Base-by-base conservation (phyloP, 2,329 filamentous ascomycete genomes). In the Cladosporium colombiae region DNA sequence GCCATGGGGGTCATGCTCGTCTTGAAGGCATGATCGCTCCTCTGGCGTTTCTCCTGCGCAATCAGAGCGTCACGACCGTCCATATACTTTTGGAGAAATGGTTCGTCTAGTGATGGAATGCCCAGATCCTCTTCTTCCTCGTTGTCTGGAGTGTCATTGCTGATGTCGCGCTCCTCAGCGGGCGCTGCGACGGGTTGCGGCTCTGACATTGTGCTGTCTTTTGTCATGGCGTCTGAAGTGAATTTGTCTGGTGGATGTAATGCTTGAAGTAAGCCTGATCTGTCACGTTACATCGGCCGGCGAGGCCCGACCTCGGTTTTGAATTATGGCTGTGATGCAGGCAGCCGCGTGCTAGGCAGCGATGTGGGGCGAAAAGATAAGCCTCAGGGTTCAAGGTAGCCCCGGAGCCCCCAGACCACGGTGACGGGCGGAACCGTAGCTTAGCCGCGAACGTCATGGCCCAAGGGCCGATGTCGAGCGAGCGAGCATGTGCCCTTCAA, bases 21-120 rank as follows among this genome's bases (percentile, higher is more conserved):
- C 59, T 88, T 85, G 81, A 95, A 95, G 3, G 86, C 84, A 74
- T 86, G 81, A 78, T 92, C 89, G 76, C 92, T 93, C 66, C 93
- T 88, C 73, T 91, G 86, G 73, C 88, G 90, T 78, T 91, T 89
- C 77, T 98, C 95, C 75, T 96, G 86, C 21, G 84, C 83, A 65
- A 97, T 90, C 62, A 98, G 84, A 29, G 87, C 88, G 71, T 89
- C 85, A 60, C 93, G 87, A 25, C 92, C 92, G 52, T 86, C 79
- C 46, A 96, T 81, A 74, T 96, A 97, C 75, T 94, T 88, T 72
- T 92, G 87, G 56, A 97, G 85, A 77, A 96, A 93, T 0, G 89
- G 87, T 72, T 96, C 92, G 11, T 86, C 78, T 8, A 76, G 65
- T n/a, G 70, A 70, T 27, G 77, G 77, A 5, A 78, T 76, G 60